Evolutionary conservation across 352 stramenopile genomes (phyloP), one percentile per base, ranked within the genome.

Genomic region (Pythium vanterpoolii): DNA sequence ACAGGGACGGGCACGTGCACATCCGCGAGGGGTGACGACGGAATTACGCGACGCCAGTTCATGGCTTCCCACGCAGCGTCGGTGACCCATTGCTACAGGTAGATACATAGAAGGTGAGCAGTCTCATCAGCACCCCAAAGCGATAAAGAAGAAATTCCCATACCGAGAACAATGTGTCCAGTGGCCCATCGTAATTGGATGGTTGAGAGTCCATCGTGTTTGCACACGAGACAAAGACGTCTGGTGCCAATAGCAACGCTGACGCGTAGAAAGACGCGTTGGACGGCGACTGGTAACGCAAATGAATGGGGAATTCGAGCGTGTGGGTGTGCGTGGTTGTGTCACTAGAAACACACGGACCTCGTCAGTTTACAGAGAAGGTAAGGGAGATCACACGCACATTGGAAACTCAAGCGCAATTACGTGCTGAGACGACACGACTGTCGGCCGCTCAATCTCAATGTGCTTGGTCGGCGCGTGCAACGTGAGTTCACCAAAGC

Each of bases 241-340:
- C 62, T 1, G 69, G 69, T 5, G 61, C 52, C 9, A 66, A 27
- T 28, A 76, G 19, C 24, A 31, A 52, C 1, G 63, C 65, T 4
- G 64, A 18, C 9, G 65, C 47, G 33, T 71, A 73, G 23, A 68
- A 56, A 9, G 27, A 43, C 26, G 43, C 28, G 1, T 73, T 64
- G 9, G 69, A 69, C 7, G 69, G 69, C 16, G 66, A 76, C 28
- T 76, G 69, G 49, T 76, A 76, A 0, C 69, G 60, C 24, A 76
- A 63, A 21, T 76, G 69, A 10, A 76, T 65, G 3, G 69, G 69
- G 36, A 70, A 69, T 5, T 65, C 51, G 19, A 66, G 13, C 10
- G 31, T 21, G 23, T 62, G 18, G 21, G n/a, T 16, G 27, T 3
- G 31, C n/a, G 51, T 21, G 2, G 39, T 59, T 6, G n/a, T 5